Evolutionary conservation across 495 filamentous ascomycete genomes (phyloP), one percentile per base, ranked within the genome.

Genomic region (Aspergillus egyptiacus): DNA sequence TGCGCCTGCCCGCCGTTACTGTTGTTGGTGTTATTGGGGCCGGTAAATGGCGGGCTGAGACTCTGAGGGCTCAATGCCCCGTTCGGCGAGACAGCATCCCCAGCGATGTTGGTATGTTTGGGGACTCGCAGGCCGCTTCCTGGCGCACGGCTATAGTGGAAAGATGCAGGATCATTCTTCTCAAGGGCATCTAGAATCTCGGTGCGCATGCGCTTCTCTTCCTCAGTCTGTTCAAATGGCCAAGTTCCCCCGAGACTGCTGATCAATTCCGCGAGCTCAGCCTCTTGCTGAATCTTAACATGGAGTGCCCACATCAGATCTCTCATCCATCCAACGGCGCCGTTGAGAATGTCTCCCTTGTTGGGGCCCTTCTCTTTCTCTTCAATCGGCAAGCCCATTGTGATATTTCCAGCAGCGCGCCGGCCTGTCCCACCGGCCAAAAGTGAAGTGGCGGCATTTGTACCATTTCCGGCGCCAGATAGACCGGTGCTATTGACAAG

Each of bases 291-390:
- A 40, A 91, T 73, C 66, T 95, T 95, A 51, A 84, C 70, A 55
- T 94, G 79, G 31, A 95, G 70, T 63, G 90, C 79, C 93, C 93
- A 97, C 93, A 98, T 97, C 34, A 98, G 72, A 67, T 98, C 93
- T 36, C 91, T 83, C 51, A 85, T 96, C 93, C 93, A 98, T 66
- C 87, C 85, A 38, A 98, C 93, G 13, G 93, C 86, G 23, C 93
- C 93, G 62, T 97, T 97, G 46, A 98, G 82, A 44, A 98, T 97
- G 60, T 98, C 93, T 33, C 93, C 93, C 69, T 98, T 98, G 75
- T 97, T 97, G 0, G 93, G 93, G 1, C 94, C 94, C 55, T 97
- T 96, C 67, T 98, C 93, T 57, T 97, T 98, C 53, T 98, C 93
- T 57, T 98, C 93, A 22, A 91, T 80, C 0, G 91, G 87, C 28